Evolutionary conservation across 768 basidiomycete species (phyloP).

Genomic region (Trametes cinnabarina): DNA sequence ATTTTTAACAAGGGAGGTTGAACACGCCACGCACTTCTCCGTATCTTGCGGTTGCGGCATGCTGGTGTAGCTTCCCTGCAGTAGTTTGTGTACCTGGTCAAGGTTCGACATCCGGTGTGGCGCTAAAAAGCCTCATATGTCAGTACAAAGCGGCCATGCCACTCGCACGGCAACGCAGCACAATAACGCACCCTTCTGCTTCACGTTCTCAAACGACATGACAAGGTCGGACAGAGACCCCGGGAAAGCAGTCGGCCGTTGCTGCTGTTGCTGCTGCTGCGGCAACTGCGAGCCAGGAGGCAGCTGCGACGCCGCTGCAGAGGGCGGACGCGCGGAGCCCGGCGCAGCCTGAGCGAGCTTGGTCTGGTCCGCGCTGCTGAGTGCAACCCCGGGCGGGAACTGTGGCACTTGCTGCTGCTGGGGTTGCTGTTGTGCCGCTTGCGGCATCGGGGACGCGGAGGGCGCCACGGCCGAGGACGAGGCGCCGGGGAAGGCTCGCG

Average conservation of each 20-base stretch:
- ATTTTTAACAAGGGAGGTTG: background rate
- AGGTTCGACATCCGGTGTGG: slow-evolving; percentile 85
- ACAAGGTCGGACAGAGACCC: slow-evolving; percentile 90
- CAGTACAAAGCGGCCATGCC: slow-evolving; percentile 4
- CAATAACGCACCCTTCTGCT: slow-evolving; percentile 77
- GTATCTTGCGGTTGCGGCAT: slow-evolving; percentile 93
- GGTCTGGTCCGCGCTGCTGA: slow-evolving; percentile 28
- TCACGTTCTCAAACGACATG: slow-evolving; percentile 91
- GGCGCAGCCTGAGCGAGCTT: slow-evolving; percentile 32
- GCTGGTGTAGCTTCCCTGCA: slow-evolving; percentile 87
- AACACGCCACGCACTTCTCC: slow-evolving; percentile 82
- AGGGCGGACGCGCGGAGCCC: slow-evolving; percentile 45
- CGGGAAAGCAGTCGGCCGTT: slow-evolving; percentile 58
- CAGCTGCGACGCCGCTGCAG: slow-evolving; percentile 47
- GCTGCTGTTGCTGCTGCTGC: slow-evolving; percentile 39
- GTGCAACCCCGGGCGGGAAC: slow-evolving; percentile 71
- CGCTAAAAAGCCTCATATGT: slow-evolving; percentile 37
- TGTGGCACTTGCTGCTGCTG: slow-evolving; percentile 38
- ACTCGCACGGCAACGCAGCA: background rate
- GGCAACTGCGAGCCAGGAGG: slow-evolving; percentile 32
- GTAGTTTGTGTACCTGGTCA: slow-evolving; percentile 86
- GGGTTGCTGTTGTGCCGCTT: slow-evolving; percentile 27
- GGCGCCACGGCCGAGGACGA: slow-evolving; percentile 1
- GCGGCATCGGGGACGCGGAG: slow-evolving; percentile 31
- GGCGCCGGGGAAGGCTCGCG: slow-evolving; percentile 35